phyloP scores from a whole-genome alignment of 352 stramenopile genomes.

The Globisporangium paddicum region DNA sequence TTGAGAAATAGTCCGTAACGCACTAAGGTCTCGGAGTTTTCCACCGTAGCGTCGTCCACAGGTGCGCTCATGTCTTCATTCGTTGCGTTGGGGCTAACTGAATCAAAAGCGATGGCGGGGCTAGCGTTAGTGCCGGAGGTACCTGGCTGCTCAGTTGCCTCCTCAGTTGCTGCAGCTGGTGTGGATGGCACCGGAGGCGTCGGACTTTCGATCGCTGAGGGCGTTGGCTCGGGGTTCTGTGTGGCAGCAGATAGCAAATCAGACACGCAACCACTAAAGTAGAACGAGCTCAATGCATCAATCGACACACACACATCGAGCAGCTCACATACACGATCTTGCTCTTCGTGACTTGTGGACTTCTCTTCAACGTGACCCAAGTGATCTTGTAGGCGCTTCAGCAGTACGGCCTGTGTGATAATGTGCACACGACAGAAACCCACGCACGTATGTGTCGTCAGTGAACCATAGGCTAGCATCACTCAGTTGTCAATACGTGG shows the following conservation, averaged over 20 bases:
- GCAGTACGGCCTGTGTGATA: conserved; percentile 24
- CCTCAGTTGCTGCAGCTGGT: neutral
- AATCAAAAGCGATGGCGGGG: neutral
- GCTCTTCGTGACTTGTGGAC: neutral
- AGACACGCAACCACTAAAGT: neutral
- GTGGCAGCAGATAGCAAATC: neutral
- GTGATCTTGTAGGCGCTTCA: conserved; percentile 30
- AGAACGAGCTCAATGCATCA: no score
- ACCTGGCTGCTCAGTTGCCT: neutral
- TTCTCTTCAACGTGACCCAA: conserved; percentile 8
- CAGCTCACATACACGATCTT: neutral
- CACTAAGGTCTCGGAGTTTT: neutral
- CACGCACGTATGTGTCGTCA: no score
- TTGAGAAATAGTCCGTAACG: no score
- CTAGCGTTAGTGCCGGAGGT: neutral
- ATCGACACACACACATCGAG: no score
- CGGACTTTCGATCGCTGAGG: neutral
- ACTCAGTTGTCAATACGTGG: no score
- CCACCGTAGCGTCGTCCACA: neutral
- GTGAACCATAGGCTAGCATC: no score
- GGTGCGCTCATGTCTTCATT: neutral
- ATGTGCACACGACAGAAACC: no score
- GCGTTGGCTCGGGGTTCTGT: neutral
- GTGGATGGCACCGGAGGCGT: neutral
- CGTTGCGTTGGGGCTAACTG: neutral